Evolutionary conservation across 352 stramenopile species (phyloP), one percentile per base, ranked within the genome.

Genomic region (Phytophthora litchii): DNA sequence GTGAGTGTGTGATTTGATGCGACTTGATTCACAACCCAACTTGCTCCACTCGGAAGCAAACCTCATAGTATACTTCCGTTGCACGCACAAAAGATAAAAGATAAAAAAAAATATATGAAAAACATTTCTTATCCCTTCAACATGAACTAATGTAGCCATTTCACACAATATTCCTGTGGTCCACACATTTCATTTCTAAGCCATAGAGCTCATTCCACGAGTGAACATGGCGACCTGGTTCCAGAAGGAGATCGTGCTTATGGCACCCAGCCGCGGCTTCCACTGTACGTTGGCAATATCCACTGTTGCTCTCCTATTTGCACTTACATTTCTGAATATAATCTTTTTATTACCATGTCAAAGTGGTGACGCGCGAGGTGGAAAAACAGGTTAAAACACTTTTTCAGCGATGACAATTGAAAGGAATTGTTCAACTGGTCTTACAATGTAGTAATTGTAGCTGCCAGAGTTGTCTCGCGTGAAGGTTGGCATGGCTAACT

Each of bases 401-500:
- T 52, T 42, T 45, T 31, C 10, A 1, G 42, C 11, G 13, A 44
- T 55, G n/a, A 41, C 11, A 31, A 14, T 7, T 14, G n/a, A 32
- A 31, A 31, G 2, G n/a, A 31, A 12, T 13, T 7, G 9, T 25
- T 17, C 40, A 54, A 42, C 12, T 16, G 34, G 46, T 32, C 3
- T 51, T 37, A 17, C 19, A 42, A 48, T 48, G 17, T n/a, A 2
- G 10, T 11, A 27, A 50, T 44, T 49, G 20, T 13, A 67, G 60
- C 17, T 94, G 10, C 85, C 83, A 3, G 85, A 94, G 64, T 52
- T 94, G 21, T 54, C 71, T 46, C 70, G 76, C 42, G 91, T 98
- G 46, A 96, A 97, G 54, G 84, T 98, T 35, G 95, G 95, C 14
- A 94, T 98, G 86, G 89, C 86, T 32, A 98, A 98, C 60, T 65